phyloP scores from a whole-genome alignment of 352 stramenopile species.

The Phytophthora pinifolia region DNA sequence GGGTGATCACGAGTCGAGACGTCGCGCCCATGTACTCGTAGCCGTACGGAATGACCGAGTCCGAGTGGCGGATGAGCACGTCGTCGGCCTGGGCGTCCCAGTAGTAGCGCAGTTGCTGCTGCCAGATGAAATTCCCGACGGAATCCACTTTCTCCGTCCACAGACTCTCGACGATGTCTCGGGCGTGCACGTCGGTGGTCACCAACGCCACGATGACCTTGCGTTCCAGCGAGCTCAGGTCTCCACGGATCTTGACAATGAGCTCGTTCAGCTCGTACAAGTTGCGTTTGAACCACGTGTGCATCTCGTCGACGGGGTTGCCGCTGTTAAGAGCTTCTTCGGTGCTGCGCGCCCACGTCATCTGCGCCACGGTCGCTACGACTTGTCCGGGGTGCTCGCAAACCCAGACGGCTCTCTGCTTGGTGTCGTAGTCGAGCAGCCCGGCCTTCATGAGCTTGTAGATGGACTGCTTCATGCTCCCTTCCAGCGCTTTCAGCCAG shows the following conservation, averaged over 20 bases:
- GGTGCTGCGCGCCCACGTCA: constrained; percentile 91
- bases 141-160: constrained; percentile 67
- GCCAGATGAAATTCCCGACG: constrained; percentile 93
- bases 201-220: constrained; percentile 95
- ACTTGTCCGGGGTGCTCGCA: constrained; percentile 91
- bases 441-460: constrained; percentile 93
- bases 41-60: constrained; percentile 89
- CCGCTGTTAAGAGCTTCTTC: constrained; percentile 72
- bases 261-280: constrained; percentile 88
- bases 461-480: constrained; percentile 92
- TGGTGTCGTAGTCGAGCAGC: constrained; percentile 90
- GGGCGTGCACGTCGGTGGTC: constrained; percentile 91
- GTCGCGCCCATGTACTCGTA: constrained; percentile 96
- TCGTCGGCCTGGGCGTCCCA: constrained; percentile 90
- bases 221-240: constrained; percentile 86
- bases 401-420: constrained; percentile 83
- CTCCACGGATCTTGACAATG: constrained; percentile 91
- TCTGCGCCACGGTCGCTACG: constrained; percentile 92
- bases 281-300: constrained; percentile 73
- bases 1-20: constrained; percentile 84
- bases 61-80: constrained; percentile 88
- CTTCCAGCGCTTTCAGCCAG: constrained; percentile 87
- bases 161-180: constrained; percentile 86
- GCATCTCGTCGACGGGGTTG: constrained; percentile 50
- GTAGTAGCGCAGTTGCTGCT: constrained; percentile 94